phyloP scores from a whole-genome alignment of 2,329 filamentous ascomycete species.

The Lithohypha guttulata region DNA sequence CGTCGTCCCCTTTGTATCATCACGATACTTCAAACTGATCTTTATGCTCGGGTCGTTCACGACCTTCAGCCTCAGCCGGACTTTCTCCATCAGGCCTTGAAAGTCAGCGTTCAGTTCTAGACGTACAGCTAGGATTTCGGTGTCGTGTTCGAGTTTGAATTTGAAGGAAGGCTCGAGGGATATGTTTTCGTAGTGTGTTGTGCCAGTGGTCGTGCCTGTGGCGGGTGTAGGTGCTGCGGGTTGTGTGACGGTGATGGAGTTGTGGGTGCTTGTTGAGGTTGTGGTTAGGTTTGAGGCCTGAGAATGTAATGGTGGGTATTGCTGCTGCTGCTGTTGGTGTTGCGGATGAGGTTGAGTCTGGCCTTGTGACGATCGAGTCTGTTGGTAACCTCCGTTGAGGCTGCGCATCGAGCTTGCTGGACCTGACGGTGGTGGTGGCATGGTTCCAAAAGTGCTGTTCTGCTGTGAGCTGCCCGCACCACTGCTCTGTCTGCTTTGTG shows the following conservation, averaged over 20 bases:
- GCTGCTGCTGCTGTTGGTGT: background rate
- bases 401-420: slow-evolving; percentile 32
- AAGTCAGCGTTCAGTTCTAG: background rate
- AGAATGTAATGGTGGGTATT: slow-evolving; percentile 29
- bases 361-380: slow-evolving; percentile 20
- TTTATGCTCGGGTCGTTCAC: slow-evolving; percentile 23
- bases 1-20: slow-evolving; percentile 67
- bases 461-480: slow-evolving; percentile 47
- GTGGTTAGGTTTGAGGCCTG: slow-evolving; percentile 45
- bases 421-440: slow-evolving; percentile 31
- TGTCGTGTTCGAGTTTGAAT: background rate
- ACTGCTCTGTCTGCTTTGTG: slow-evolving; percentile 54
- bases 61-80: background rate
- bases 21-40: slow-evolving; percentile 72
- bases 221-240: slow-evolving; percentile 2
- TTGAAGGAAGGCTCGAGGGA: background rate
- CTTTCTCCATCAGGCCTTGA: background rate
- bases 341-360: slow-evolving; percentile 26
- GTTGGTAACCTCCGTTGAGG: slow-evolving; percentile 32
- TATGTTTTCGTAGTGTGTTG: too few relatives aligned
- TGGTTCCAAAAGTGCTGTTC: slow-evolving; percentile 42
- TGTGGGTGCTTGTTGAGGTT: slow-evolving; percentile 29
- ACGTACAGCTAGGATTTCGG: background rate
- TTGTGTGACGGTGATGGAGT: slow-evolving; percentile 12
- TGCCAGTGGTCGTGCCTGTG: too few relatives aligned